Base-by-base conservation (phyloP, 2,329 filamentous ascomycete genomes). In the Tricladium varicosporioides region DNA sequence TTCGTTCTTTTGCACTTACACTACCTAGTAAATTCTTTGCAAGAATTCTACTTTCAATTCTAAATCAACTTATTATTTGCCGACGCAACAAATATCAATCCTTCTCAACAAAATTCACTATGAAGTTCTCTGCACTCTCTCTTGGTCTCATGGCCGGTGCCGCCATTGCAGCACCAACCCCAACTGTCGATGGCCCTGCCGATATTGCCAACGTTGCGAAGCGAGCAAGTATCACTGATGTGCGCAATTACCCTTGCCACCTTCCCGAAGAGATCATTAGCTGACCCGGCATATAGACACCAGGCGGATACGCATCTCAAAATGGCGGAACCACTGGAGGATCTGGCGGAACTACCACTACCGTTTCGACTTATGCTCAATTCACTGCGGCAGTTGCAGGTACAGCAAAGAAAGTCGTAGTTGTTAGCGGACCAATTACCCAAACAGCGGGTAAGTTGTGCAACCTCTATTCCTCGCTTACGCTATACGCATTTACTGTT, bases 241-340 rank as follows among this genome's bases (percentile, higher is more conserved):
- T 47, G 22, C 22, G 22, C 27, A 1, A 18, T 43, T 19, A 18
- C 18, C 8, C 10, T 15, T 48, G 8, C 22, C 7, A 14, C 16
- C n/a, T 42, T 19, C 7, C 33, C 8, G 5, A 47, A 51, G 42
- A 33, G 51, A 15, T 15, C 42, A 15, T 65, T 67, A 27, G 67
- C 70, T 53, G 14, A 54, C 44, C 9, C 10, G 31, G 22, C 13
- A 46, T 15, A 15, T 15, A 53, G 19, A 48, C 52, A 13, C 52
- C 52, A 48, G 51, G 11, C 13, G 78, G 78, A 19, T 80, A 76
- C 61, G 77, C 74, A 47, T 74, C 54, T 7, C n/a, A 43, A 16
- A 57, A 57, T 10, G 58, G 76, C 42, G 77, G 78, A 56, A 84
- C 81, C 2, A 83, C 75, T 5, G 82, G 81, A 53, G 81, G 82